Conservation (phyloP, 495 filamentous ascomycete species). For the Penicillium soppii region DNA sequence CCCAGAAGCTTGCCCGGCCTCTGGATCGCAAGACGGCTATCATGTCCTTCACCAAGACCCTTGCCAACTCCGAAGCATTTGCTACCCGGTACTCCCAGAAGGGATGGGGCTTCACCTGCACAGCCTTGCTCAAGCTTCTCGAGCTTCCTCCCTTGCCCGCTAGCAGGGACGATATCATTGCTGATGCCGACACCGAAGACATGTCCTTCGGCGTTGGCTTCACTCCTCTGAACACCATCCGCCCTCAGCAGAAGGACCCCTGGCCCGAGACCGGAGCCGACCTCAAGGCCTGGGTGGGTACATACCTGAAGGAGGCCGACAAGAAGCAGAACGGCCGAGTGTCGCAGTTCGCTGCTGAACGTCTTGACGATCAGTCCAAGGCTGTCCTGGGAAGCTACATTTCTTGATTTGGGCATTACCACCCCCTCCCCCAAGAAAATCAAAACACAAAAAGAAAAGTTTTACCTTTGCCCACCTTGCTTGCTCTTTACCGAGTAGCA, state of each 20-base stretch:
- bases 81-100: conserved; percentile 66
- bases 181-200: conserved; percentile 88
- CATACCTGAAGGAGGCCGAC: conserved; percentile 66
- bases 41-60: conserved; percentile 84
- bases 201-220: conserved; percentile 92
- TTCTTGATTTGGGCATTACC: conserved; percentile 18
- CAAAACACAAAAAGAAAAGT: not conserved
- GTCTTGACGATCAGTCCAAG: conserved; percentile 56
- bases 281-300: conserved; percentile 75
- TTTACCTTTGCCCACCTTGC: not conserved
- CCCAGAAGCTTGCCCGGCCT: conserved; percentile 80
- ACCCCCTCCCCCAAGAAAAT: not conserved
- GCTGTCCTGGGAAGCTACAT: conserved; percentile 58
- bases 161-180: conserved; percentile 70
- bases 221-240: conserved; percentile 86
- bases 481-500: not conserved
- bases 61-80: conserved; percentile 80
- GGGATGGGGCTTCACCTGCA: conserved; percentile 85
- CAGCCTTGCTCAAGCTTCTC: conserved; percentile 82
- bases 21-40: conserved; percentile 92
- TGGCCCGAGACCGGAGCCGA: conserved; percentile 77
- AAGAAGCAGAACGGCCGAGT: conserved; percentile 53
- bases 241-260: conserved; percentile 63
- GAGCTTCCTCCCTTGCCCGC: conserved; percentile 78
- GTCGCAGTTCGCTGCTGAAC: conserved; percentile 55